A percentile compares a stretch with the other conserved stretches of the same genome.
phyloP scores from a whole-genome alignment of 176 grass and related monocot species.

The Cocos nucifera region DNA sequence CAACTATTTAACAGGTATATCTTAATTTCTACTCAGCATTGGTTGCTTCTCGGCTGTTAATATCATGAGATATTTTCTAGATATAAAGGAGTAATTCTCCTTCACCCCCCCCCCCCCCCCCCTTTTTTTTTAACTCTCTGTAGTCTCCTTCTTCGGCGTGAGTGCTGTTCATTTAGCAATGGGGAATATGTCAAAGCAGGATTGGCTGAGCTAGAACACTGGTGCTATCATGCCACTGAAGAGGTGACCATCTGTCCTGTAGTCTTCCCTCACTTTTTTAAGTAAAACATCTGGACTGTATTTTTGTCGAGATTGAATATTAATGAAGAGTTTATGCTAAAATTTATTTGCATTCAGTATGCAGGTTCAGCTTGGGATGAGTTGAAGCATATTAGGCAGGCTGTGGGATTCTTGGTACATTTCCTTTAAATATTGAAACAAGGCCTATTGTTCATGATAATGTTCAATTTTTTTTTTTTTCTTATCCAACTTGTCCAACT shows the following conservation, averaged over 20 bases:
- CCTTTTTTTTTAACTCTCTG: slow-evolving; percentile 9
- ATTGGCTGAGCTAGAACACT: slow-evolving; percentile 67
- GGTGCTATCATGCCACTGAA: slow-evolving; percentile 65
- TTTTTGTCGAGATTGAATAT: too few relatives aligned
- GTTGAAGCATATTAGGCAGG: slow-evolving; percentile 74
- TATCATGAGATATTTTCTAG: slow-evolving; percentile 14
- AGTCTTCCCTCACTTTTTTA: not conserved
- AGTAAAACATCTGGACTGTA: too few relatives aligned
- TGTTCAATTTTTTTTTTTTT: slow-evolving; percentile 13
- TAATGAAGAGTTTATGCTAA: slow-evolving; percentile 10
- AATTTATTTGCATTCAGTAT: slow-evolving; percentile 46
- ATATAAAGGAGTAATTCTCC: slow-evolving; percentile 13
- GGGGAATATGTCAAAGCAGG: slow-evolving; percentile 86
- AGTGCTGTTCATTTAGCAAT: slow-evolving; percentile 85
- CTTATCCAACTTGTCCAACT: slow-evolving; percentile 8
- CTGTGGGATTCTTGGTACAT: slow-evolving; percentile 80
- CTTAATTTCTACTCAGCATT: slow-evolving; percentile 8
- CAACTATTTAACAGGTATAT: slow-evolving; percentile 86
- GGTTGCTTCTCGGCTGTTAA: slow-evolving; percentile 10
- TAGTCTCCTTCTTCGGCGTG: slow-evolving; percentile 75
- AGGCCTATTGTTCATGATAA: slow-evolving; percentile 1
- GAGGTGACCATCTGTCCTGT: slow-evolving; percentile 35
- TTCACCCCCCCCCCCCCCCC: too few relatives aligned
- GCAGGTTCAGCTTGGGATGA: slow-evolving; percentile 68
- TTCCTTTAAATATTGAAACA: slow-evolving; percentile 6